Conservation (phyloP, 2,329 filamentous ascomycete genomes). For the Huntiella bhutanensis region DNA sequence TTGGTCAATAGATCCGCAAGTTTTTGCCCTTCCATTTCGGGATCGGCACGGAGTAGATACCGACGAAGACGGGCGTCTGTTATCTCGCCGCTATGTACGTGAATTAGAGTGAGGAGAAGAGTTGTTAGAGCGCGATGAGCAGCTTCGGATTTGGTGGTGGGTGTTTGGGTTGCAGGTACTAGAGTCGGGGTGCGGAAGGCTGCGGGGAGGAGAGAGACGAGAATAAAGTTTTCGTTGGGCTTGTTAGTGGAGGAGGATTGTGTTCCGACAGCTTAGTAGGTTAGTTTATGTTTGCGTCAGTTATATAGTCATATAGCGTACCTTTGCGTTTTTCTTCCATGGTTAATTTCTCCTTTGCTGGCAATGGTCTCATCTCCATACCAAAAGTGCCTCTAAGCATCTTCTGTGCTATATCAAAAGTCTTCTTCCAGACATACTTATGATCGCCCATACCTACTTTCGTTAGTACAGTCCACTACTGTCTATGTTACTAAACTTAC, state of each 20-base stretch:
- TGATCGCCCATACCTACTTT: slow-evolving; percentile 51
- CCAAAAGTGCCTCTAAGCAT: slow-evolving; percentile 58
- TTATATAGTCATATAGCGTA: slow-evolving; percentile 18
- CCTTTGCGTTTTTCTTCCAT: slow-evolving; percentile 60
- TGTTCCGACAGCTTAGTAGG: slow-evolving; percentile 18
- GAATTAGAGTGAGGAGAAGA: slow-evolving; percentile 58
- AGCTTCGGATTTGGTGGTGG: slow-evolving; percentile 50
- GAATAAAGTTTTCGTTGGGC: slow-evolving; percentile 53
- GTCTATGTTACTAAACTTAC: slow-evolving; percentile 19
- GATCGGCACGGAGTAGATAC: slow-evolving; percentile 55
- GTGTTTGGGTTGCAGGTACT: slow-evolving; percentile 46
- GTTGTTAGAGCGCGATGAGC: slow-evolving; percentile 68
- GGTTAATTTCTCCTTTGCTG: slow-evolving; percentile 61
- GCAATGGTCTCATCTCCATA: slow-evolving; percentile 81
- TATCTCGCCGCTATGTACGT: slow-evolving; percentile 52
- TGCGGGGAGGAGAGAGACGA: slow-evolving; percentile 53
- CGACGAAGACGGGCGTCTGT: slow-evolving; percentile 62
- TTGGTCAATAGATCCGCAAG: slow-evolving; percentile 57
- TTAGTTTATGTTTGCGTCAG: neutral
- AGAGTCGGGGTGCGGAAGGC: slow-evolving; percentile 48
- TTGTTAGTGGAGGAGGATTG: slow-evolving; percentile 32
- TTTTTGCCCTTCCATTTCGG: slow-evolving; percentile 55
- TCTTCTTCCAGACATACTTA: slow-evolving; percentile 49
- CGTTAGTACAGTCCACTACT: neutral
- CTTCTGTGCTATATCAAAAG: slow-evolving; percentile 61